Base-by-base conservation (phyloP, 1,139 yeast genomes). In the Scheffersomyces titani region DNA sequence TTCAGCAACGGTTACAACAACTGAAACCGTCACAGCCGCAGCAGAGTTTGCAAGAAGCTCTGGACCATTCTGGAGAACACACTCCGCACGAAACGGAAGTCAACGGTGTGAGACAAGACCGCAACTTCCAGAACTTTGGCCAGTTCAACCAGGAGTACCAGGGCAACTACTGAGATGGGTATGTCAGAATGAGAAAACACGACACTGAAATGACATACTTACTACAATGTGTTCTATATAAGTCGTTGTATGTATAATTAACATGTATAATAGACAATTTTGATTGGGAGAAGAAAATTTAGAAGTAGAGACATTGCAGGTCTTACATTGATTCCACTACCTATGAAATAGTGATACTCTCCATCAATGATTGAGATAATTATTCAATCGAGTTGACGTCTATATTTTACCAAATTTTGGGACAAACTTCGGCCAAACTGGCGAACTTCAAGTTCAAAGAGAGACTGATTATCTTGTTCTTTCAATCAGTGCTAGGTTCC, bases 1-100 rank as follows among this genome's bases (percentile, higher is more conserved):
- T 61, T 18, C 64, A 62, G 49, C 65, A 57, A 46, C 61, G 60
- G 47, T 44, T 57, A 19, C 36, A 52, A 22, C 57, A 58, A 30
- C 52, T 54, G 46, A 61, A 57, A 19, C 65, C 55, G 46, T 51
- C 48, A 6, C 62, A 54, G 53, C 50, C 60, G 47, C 51, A 59
- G 44, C 55, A 54, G 47, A 30, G 16, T 11, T 9, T 30, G 13
- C 40, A 30, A 49, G 51, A 51, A 47, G 51, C 52, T 47, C 53
- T 54, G 40, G 57, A 57, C 44, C 44, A 36, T 55, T 30, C 51
- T 51, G 16, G 49, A 48, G 22, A 51, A 21, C 13, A 45, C 19
- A 51, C 19, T 18, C 51, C 21, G 3, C 21, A 50, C 2, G 46
- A 36, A 30, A n/a, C 22, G 7, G 51, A 18, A 18, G 51, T 13